A percentile compares a stretch with the other conserved stretches of the same genome.
Evolutionary conservation across 176 grass and related monocot species (phyloP).

Genomic region (Rhynchospora breviuscula): DNA sequence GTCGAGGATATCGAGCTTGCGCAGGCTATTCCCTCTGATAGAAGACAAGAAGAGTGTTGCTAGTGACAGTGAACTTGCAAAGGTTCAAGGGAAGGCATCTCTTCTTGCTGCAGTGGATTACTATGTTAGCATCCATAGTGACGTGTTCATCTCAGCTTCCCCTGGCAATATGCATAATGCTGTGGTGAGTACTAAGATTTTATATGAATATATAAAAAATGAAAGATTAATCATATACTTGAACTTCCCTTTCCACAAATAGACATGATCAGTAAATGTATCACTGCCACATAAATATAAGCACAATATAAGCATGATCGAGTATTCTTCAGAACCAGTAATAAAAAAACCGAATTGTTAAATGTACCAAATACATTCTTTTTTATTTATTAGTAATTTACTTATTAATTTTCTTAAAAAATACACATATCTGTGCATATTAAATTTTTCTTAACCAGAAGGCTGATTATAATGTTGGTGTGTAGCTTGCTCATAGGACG

Average conservation of each 20-base stretch:
- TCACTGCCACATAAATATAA: neutral
- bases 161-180: conserved; percentile 98
- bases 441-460: neutral
- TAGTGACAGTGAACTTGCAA: conserved; percentile 50
- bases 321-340: neutral
- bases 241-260: neutral
- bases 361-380: neutral
- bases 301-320: neutral
- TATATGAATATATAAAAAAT: neutral
- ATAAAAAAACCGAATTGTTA: neutral
- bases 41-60: conserved; percentile 85
- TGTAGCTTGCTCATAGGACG: conserved; percentile 67
- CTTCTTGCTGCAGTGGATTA: conserved; percentile 85
- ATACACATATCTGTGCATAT: neutral
- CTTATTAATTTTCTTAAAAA: neutral
- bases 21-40: conserved; percentile 69
- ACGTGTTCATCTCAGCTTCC: conserved; percentile 85
- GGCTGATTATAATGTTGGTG: neutral
- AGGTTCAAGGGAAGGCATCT: conserved; percentile 81
- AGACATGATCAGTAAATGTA: neutral
- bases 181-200: conserved; percentile 40
- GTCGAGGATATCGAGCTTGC: conserved; percentile 61
- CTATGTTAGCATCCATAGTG: conserved; percentile 66
- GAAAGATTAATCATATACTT: neutral
- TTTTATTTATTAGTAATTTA: neutral